Base-by-base conservation (phyloP, 176 grass and related monocot species). In the Aegilops umbellulata region DNA sequence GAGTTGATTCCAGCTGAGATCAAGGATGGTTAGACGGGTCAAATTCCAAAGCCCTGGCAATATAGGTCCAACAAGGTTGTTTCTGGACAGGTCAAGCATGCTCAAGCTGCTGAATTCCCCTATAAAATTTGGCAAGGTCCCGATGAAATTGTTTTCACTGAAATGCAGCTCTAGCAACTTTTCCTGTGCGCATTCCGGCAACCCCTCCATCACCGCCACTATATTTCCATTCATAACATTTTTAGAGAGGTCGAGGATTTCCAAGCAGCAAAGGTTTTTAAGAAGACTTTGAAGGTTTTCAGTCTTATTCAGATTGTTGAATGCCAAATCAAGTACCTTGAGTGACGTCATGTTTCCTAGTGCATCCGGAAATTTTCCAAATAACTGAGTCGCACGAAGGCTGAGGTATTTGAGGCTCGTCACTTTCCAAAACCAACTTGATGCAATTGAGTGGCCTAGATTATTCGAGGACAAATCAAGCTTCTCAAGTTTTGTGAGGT, bases 401-500 rank as follows among this genome's bases (percentile, higher is more conserved):
- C 34, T 17, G 6, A 82, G 24, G 9, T 76, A 26, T 38, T 47
- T 30, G 58, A 88, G 32, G 9, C 17, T 79, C 27, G 74, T 82
- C 22, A 77, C 74, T 4, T 22, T 60, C 85, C 89, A 81, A 44
- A 94, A 14, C 86, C 85, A 89, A 75, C 88, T 32, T 1, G 89
- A 81, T 66, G 78, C 46, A 49, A 49, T 16, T 49, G 46, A 49
- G 46, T 49, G 46, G 46, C 46, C 46, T 15, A 49, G 14, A 49
- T 49, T 15, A 49, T 49, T 49, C 46, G 4, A 49, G 46, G 51
- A 2, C 4, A 86, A 39, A 82, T 86, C 31, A 55, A 90, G 70
- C 4, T 7, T 47, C 61, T 75, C 36, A 73, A 83, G 81, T 41
- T 83, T 60, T 60, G 67, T 72, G 69, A 60, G 67, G 16, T 82